A percentile compares a stretch with the other conserved stretches of the same genome.
Evolutionary conservation across 148 eudicot genomes (phyloP).

Genomic region (Vaccinium darrowii): DNA sequence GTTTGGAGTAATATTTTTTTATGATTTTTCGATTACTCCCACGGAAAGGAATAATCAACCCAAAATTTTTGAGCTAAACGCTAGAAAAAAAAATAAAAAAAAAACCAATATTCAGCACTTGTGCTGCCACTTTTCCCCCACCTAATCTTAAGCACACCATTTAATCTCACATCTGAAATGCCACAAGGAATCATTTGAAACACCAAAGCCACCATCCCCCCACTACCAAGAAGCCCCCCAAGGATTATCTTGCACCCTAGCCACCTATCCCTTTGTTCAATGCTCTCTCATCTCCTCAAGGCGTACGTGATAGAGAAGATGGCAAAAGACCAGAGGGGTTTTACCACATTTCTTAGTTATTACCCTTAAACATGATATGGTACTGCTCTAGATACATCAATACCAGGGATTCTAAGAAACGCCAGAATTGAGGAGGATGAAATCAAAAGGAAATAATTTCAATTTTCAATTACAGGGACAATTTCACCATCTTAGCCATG

Average conservation of each 20-base stretch:
- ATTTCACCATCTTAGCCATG: slow-evolving; percentile 2
- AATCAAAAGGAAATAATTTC: too few species aligned
- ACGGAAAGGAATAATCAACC: too few species aligned
- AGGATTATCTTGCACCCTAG: background rate
- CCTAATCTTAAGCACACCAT: background rate
- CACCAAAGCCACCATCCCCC: background rate
- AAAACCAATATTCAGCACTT: too few species aligned
- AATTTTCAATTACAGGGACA: background rate
- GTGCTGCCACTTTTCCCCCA: background rate
- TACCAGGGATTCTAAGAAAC: background rate
- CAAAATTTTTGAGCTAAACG: too few species aligned
- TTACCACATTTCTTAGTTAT: background rate
- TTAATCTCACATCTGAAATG: background rate
- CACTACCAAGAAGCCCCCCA: background rate
- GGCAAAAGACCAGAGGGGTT: background rate
- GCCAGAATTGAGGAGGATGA: too few species aligned
- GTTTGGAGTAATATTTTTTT: too few species aligned
- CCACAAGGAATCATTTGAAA: background rate
- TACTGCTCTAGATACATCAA: background rate
- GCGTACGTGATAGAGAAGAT: background rate
- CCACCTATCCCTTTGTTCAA: background rate
- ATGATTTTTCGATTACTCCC: too few species aligned
- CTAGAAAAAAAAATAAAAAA: too few species aligned
- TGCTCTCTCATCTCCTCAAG: too few species aligned
- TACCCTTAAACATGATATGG: background rate